Conservation (phyloP, 2,329 filamentous ascomycete species). For the Apiospora sp. region DNA sequence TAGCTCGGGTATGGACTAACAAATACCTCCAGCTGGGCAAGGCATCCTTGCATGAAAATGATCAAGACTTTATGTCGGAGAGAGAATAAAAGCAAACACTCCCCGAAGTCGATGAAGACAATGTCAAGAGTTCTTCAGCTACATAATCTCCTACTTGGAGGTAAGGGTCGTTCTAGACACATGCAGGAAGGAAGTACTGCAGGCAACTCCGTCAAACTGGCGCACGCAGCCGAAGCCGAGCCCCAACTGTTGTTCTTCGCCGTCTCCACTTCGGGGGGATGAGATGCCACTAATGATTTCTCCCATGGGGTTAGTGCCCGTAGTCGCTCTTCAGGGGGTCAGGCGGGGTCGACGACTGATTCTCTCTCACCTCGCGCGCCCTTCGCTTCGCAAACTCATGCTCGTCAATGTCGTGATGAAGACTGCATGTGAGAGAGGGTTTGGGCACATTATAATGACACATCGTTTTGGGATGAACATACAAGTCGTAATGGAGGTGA, state of each 20-base stretch:
- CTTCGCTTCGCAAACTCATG: neutral
- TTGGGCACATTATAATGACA: neutral
- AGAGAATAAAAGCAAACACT: neutral
- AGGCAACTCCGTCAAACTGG: neutral
- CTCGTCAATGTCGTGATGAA: neutral
- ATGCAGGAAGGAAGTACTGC: neutral
- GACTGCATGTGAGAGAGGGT: neutral
- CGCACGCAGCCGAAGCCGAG: constrained; percentile 3
- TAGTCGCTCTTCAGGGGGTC: neutral
- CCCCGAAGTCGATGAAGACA: neutral
- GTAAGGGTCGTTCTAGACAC: neutral
- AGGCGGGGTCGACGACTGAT: constrained; percentile 7
- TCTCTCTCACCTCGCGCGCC: neutral
- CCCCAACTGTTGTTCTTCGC: neutral
- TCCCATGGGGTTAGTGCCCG: constrained; percentile 6
- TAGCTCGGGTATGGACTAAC: neutral
- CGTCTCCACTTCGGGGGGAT: neutral
- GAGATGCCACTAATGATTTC: neutral
- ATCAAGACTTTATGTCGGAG: neutral
- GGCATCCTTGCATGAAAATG: neutral
- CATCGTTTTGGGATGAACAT: neutral
- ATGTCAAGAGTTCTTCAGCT: neutral
- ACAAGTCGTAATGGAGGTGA: neutral
- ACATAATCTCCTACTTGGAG: neutral
- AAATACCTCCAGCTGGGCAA: neutral